Base-by-base conservation (phyloP, 352 stramenopile species). In the Chrysophaeum taylorii region DNA sequence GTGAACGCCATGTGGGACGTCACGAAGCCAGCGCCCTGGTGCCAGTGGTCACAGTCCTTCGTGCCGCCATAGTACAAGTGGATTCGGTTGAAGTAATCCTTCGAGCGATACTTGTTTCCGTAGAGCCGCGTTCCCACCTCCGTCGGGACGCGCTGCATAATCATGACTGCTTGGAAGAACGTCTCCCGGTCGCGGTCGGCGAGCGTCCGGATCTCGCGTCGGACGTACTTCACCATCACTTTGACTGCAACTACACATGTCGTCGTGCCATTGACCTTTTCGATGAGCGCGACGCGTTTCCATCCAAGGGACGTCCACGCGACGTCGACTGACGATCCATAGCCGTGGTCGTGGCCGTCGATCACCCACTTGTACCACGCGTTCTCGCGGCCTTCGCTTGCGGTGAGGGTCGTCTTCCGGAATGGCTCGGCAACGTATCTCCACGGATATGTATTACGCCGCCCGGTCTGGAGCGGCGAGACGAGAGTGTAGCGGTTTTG, bases 181-280 rank as follows among this genome's bases (percentile, higher is more conserved):
- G 25, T 36, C 29, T 71, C 52, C 48, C 69, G 37, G 64, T 80
- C 75, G 0, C 1, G 43, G 15, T 76, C 38, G 15, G 23, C 68
- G 18, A 80, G 64, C 57, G 69, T 29, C 18, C 75, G 75, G 7
- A 80, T 43, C 66, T 80, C 75, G 9, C 75, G 69, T 31, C 72
- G 25, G 1, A 80, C 75, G 60, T 79, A 80, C 5, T 53, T 31
- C n/a, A 68, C 53, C 15, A 36, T 18, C 27, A 72, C 39, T 45
- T 21, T 12, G 39, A 12, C 39, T 45, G 12, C 12, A 45, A 12
- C 39, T 45, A 12, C 39, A n/a, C n/a, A n/a, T n/a, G n/a, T n/a
- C n/a, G n/a, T n/a, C n/a, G n/a, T n/a, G n/a, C n/a, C n/a, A n/a
- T n/a, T n/a, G n/a, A n/a, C n/a, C n/a, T n/a, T n/a, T n/a, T n/a